Evolutionary conservation across 176 grass and related monocot genomes (phyloP).

Genomic region (Eleusine indica): DNA sequence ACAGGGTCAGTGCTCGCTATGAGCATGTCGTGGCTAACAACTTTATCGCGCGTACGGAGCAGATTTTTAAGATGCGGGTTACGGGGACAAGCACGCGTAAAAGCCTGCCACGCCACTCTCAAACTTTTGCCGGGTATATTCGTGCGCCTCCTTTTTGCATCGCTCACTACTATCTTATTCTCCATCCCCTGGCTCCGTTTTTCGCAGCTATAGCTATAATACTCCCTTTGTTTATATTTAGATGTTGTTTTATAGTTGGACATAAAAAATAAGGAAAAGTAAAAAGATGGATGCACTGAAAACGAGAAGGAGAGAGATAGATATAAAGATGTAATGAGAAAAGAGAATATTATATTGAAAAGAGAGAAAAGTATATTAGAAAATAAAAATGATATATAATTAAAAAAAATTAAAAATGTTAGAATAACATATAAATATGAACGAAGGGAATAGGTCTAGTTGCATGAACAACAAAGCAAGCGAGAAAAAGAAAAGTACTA

Average conservation of each 20-base stretch:
- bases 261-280: too few relatives aligned
- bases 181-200: neutral
- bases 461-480: neutral
- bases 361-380: too few relatives aligned
- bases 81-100: constrained; percentile 35
- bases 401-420: too few relatives aligned
- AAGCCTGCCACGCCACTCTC: constrained; percentile 27
- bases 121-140: constrained; percentile 39
- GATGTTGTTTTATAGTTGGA: too few relatives aligned
- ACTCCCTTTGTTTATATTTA: too few relatives aligned
- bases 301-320: too few relatives aligned
- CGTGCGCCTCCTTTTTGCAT: neutral
- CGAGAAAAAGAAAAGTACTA: neutral
- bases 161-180: neutral
- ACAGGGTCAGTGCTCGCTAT: neutral
- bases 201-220: neutral
- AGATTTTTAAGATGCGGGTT: neutral
- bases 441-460: too few relatives aligned
- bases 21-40: neutral
- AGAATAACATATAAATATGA: too few relatives aligned
- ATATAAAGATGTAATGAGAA: too few relatives aligned
- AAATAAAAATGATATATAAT: too few relatives aligned
- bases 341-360: too few relatives aligned
- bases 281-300: too few relatives aligned
- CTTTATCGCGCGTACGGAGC: neutral